These are phyloP conservation scores for Trichophyton mentagrophytes DNA, from an alignment of 2,329 filamentous ascomycete species.

Conservation along the genomic window DNA sequence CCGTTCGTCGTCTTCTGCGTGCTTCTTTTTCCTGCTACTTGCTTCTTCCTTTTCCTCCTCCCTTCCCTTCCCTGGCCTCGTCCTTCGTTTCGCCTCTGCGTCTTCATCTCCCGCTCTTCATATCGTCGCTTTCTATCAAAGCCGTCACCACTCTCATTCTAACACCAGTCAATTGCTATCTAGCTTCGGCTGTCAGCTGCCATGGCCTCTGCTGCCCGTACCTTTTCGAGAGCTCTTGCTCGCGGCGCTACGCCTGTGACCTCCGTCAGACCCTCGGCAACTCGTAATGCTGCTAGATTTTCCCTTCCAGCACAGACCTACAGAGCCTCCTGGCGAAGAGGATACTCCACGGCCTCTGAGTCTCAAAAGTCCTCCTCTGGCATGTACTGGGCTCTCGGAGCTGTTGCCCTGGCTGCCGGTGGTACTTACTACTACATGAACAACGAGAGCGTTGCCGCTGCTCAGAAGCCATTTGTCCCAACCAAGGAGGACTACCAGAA, in stretches of 20 bases:
- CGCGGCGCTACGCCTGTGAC: slow-evolving; percentile 26
- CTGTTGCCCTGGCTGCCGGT: slow-evolving; percentile 48
- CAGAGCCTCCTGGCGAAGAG: slow-evolving; percentile 61
- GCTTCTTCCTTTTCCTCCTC: background rate
- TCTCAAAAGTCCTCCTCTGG: slow-evolving; percentile 39
- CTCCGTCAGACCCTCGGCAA: slow-evolving; percentile 28
- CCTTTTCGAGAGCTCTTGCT: slow-evolving; percentile 31
- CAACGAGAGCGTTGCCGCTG: slow-evolving; percentile 34
- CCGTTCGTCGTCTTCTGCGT: background rate
- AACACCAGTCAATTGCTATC: background rate
- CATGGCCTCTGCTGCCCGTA: slow-evolving; percentile 33
- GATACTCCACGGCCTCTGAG: slow-evolving; percentile 57
- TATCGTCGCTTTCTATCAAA: slow-evolving; percentile 7
- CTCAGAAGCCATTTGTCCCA: slow-evolving; percentile 53
- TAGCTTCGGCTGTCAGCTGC: slow-evolving; percentile 14
- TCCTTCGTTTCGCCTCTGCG: slow-evolving; percentile 2
- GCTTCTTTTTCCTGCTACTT: background rate
- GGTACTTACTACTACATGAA: slow-evolving; percentile 55
- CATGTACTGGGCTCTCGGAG: slow-evolving; percentile 47
- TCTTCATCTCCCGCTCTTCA: slow-evolving; percentile 3
- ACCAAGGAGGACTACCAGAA: slow-evolving; percentile 84
- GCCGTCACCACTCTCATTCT: background rate
- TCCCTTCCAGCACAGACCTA: slow-evolving; percentile 50
- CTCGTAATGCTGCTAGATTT: slow-evolving; percentile 45
- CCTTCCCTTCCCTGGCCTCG: background rate